Evolutionary conservation across 306 rosid species (phyloP).

Genomic region (Cicer yamashitae): DNA sequence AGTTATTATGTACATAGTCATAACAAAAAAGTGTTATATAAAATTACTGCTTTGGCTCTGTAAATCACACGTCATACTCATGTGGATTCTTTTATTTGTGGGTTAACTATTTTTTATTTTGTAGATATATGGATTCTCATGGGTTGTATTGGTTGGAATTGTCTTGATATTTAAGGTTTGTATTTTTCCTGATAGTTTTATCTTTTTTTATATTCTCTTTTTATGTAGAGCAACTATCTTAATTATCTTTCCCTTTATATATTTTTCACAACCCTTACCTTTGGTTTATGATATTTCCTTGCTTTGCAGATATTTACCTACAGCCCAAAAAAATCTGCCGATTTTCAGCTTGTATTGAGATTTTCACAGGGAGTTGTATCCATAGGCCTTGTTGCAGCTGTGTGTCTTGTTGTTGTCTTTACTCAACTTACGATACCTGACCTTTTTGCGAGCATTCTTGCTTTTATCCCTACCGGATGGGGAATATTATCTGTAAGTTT

Average conservation of each 20-base stretch:
- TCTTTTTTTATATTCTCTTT: conserved; percentile 6
- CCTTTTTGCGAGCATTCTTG: conserved; percentile 85
- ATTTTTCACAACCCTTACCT: background rate
- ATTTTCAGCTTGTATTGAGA: conserved; percentile 78
- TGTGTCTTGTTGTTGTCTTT: conserved; percentile 68
- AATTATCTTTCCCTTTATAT: background rate
- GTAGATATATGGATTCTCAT: conserved; percentile 91
- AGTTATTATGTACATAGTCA: conserved; percentile 26
- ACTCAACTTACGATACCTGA: conserved; percentile 72
- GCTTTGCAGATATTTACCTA: conserved; percentile 77
- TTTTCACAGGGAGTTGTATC: conserved; percentile 80
- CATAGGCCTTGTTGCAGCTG: conserved; percentile 69
- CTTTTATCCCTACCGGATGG: conserved; percentile 93
- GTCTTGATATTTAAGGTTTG: conserved; percentile 90
- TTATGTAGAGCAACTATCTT: background rate
- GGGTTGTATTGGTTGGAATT: conserved; percentile 76
- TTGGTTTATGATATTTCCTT: conserved; percentile 30
- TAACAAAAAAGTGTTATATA: background rate
- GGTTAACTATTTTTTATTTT: conserved; percentile 43
- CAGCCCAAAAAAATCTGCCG: conserved; percentile 74
- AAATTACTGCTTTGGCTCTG: conserved; percentile 1
- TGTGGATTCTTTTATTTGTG: background rate
- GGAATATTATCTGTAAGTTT: conserved; percentile 82
- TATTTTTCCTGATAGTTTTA: conserved; percentile 32
- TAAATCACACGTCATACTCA: background rate